phyloP scores from a whole-genome alignment of 805 yeast genomes.

The Ogataea nonfermentans region DNA sequence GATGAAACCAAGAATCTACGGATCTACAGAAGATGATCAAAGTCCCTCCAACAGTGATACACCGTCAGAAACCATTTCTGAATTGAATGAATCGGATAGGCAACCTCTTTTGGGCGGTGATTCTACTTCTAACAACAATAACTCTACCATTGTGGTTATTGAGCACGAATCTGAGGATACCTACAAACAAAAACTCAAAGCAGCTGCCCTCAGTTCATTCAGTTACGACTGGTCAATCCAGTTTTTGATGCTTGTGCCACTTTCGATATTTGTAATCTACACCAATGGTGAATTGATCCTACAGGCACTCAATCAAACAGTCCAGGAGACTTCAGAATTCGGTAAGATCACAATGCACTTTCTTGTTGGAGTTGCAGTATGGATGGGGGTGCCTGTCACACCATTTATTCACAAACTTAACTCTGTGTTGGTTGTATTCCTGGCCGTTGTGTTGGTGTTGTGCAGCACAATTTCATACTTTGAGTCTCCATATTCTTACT shows the following conservation, averaged over 20 bases:
- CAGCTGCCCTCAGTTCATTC: slow-evolving; percentile 41
- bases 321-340: slow-evolving; percentile 58
- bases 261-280: slow-evolving; percentile 53
- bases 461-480: slow-evolving; percentile 40
- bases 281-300: slow-evolving; percentile 54
- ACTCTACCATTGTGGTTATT: slow-evolving; percentile 22
- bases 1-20: slow-evolving; percentile 23
- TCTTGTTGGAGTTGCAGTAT: slow-evolving; percentile 35
- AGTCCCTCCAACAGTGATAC: slow-evolving; percentile 12
- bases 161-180: slow-evolving; percentile 30
- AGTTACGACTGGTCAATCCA: slow-evolving; percentile 84
- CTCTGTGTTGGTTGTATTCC: slow-evolving; percentile 44
- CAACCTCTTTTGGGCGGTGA: slow-evolving; percentile 18
- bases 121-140: slow-evolving; percentile 6
- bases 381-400: slow-evolving; percentile 49
- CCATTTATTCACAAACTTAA: slow-evolving; percentile 73
- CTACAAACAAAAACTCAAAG: slow-evolving; percentile 26
- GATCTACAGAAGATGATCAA: slow-evolving; percentile 19
- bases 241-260: slow-evolving; percentile 64
- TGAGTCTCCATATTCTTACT: slow-evolving; percentile 56
- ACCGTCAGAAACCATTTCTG: slow-evolving; percentile 4
- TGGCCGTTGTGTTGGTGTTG: slow-evolving; percentile 38
- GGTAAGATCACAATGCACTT: slow-evolving; percentile 39
- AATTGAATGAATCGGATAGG: slow-evolving; percentile 19
- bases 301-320: slow-evolving; percentile 66